Base-by-base conservation (phyloP, 768 basidiomycete species). In the Kwoniella sp. region DNA sequence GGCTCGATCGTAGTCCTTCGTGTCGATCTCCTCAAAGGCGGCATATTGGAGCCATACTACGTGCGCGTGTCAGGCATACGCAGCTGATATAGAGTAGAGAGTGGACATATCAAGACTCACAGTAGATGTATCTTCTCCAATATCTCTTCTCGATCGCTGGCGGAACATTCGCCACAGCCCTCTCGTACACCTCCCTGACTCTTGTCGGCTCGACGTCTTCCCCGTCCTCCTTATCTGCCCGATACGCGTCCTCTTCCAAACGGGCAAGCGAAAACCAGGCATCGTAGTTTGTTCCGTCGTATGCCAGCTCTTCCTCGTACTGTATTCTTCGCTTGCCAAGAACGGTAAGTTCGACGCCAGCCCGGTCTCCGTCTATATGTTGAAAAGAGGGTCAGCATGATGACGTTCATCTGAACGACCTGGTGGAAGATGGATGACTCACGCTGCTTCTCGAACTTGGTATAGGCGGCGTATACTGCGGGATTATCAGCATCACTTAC, bases 201-300 rank as follows among this genome's bases (percentile, higher is more conserved):
- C 91, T 84, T 25, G 82, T 89, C 8, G 79, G 78, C 33, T 71
- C 73, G 4, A 74, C 73, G 54, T 83, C 81, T 1, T 88, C 87
- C 44, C 77, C 78, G 60, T 78, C 79, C 15, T 88, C 88, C 68
- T 83, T 85, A 25, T 91, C 83, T 63, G 91, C 88, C 33, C 85
- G 82, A 70, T 87, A 85, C 0, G 93, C 91, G 24, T 88, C 90
- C 80, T 98, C 96, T 77, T 98, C 96, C 33, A 99, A 78, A 19
- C 94, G 85, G 22, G 92, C 86, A 71, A 95, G 95, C 74, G 98
- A 96, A 76, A 99, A 97, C 96, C 96, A 99, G 0, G 90, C 88
- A 79, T 98, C 96, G 76, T 97, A 99, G 78, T 97, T 97, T 47
- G 89, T 87, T 0, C 91, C 88, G 68, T 98, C 92, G 61, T 95